These are phyloP conservation scores for Penicillium goetzii DNA, from an alignment of 495 filamentous ascomycete genomes.

Conservation along the genomic window DNA sequence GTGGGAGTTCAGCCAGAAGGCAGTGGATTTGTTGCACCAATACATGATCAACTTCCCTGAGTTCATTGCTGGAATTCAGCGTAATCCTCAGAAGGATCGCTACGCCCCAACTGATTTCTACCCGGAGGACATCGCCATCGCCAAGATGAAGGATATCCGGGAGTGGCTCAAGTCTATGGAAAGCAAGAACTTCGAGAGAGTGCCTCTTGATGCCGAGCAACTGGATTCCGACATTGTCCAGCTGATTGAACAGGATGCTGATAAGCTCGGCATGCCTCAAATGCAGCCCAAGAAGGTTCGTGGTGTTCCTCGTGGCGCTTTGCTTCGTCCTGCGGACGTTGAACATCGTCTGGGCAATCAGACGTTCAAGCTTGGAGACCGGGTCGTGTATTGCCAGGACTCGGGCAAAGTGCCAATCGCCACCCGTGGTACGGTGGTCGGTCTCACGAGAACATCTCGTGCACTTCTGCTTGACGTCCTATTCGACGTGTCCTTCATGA, in stretches of 20 bases:
- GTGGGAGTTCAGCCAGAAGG: conserved; percentile 94
- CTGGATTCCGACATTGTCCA: conserved; percentile 88
- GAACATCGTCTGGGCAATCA: conserved; percentile 89
- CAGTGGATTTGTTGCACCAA: conserved; percentile 74
- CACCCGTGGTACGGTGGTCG: conserved; percentile 87
- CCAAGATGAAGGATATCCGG: conserved; percentile 77
- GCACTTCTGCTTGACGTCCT: conserved; percentile 86
- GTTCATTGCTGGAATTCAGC: conserved; percentile 85
- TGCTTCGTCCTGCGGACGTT: conserved; percentile 89
- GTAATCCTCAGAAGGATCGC: conserved; percentile 70
- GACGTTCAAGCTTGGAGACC: conserved; percentile 81
- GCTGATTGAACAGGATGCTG: conserved; percentile 76
- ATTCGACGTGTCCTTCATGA: conserved; percentile 95
- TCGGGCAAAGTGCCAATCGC: conserved; percentile 95
- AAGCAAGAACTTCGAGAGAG: conserved; percentile 86
- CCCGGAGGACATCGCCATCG: conserved; percentile 62
- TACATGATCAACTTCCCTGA: conserved; percentile 96
- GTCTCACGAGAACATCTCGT: conserved; percentile 81
- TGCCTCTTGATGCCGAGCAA: conserved; percentile 93
- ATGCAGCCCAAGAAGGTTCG: conserved; percentile 62
- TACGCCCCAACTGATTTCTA: conserved; percentile 89
- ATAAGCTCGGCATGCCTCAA: conserved; percentile 58
- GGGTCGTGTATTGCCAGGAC: conserved; percentile 89
- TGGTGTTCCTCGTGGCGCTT: conserved; percentile 79
- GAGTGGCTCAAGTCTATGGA: conserved; percentile 90